Evolutionary conservation across 345 rosid genomes (phyloP), one percentile per base, ranked within the genome.

Genomic region (Reutealis trisperma): DNA sequence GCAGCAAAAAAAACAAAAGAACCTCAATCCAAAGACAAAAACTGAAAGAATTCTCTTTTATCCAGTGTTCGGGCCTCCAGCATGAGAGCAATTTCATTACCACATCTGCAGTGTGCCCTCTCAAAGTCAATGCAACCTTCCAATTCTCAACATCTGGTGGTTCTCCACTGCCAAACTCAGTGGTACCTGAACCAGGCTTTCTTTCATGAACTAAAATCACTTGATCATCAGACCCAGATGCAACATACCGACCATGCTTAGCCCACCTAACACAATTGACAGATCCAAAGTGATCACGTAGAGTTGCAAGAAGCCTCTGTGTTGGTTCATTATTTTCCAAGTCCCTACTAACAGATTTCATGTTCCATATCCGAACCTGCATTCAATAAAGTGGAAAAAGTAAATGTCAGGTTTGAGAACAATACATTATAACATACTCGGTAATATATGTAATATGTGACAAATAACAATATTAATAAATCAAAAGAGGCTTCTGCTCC

Each of bases 211-310:
- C 77, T 76, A 90, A 83, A 88, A 96, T 92, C 77, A 88, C 92
- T 83, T 94, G 95, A 88, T 96, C 99, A 81, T 96, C 99, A 76
- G 98, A 96, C 47, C 97, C 97, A 14, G 99, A 94, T 66, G 98
- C 99, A 72, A 96, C 84, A 73, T 82, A 90, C 62, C 97, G 85
- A 18, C 98, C 91, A 76, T 94, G 94, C 88, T 94, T 96, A 45
- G 99, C 98, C 98, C 99, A 96, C 83, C 99, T 87, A 75, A 96
- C 94, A 81, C 99, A 96, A 83, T 96, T 96, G n/a, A 96, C 99
- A 12, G 97, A 96, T 51, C 99, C 99, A 83, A 94, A 96, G 80
- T 96, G 99, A 84, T 94, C 99, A 18, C 97, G 97, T 42, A 94
- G 91, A 63, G 96, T 96, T 67, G 99, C 99, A 32, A 96, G 94